phyloP scores from a whole-genome alignment of 1,139 yeast species.

The Geotrichum bryndzae region DNA sequence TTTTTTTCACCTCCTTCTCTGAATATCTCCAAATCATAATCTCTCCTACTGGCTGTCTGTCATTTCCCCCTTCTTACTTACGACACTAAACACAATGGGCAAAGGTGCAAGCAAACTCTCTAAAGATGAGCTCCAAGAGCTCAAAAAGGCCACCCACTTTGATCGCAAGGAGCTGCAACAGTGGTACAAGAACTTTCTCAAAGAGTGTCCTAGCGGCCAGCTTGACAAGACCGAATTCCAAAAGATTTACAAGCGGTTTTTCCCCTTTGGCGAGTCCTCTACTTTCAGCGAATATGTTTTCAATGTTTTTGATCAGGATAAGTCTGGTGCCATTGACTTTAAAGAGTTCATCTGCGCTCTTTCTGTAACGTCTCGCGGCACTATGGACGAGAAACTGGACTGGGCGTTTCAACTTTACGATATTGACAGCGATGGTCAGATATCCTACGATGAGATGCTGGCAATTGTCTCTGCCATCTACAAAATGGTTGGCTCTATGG shows the following conservation, averaged over 20 bases:
- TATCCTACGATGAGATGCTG: constrained; percentile 72
- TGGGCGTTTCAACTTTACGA: constrained; percentile 86
- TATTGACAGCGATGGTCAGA: constrained; percentile 66
- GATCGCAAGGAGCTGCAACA: constrained; percentile 93
- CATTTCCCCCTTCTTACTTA: not conserved
- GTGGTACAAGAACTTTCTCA: constrained; percentile 92
- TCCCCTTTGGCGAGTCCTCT: constrained; percentile 96
- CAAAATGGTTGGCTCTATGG: constrained; percentile 95
- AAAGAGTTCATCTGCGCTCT: constrained; percentile 87
- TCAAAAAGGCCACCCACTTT: constrained; percentile 83
- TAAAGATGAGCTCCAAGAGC: constrained; percentile 78
- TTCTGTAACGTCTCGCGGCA: constrained; percentile 83
- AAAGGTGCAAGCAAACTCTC: constrained; percentile 89
- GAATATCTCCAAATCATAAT: not conserved
- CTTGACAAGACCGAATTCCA: constrained; percentile 82
- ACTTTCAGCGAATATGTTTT: constrained; percentile 87
- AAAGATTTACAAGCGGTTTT: constrained; percentile 89
- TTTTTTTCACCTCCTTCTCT: not conserved
- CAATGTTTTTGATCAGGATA: constrained; percentile 80
- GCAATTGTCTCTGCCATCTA: constrained; percentile 78
- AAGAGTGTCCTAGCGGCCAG: constrained; percentile 93
- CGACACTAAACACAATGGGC: constrained; percentile 54
- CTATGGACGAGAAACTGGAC: constrained; percentile 73
- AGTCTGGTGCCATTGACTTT: constrained; percentile 79
- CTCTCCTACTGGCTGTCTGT: not conserved